A percentile compares a stretch with the other conserved stretches of the same genome.
Evolutionary conservation across 2,329 filamentous ascomycete genomes (phyloP).

Genomic region (Arthrobotrys entomopaga): DNA sequence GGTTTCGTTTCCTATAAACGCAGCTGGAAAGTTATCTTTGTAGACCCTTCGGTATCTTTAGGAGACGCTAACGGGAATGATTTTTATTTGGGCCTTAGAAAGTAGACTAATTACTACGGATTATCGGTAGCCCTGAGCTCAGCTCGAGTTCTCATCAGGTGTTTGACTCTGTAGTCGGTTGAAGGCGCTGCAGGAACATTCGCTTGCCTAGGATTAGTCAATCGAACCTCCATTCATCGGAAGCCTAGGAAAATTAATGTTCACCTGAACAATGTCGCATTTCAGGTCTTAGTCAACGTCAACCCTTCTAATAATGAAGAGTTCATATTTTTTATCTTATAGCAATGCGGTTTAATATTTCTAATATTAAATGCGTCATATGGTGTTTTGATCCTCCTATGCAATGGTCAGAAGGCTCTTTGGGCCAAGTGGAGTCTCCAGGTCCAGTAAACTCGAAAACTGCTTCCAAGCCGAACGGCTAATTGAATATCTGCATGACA

Average conservation of each 20-base stretch:
- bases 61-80: neutral
- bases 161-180: too few relatives aligned
- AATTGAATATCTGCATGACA: slow-evolving; percentile 27
- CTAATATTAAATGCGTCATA: slow-evolving; percentile 52
- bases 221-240: slow-evolving; percentile 31
- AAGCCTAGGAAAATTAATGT: neutral
- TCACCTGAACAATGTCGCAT: slow-evolving; percentile 24
- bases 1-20: slow-evolving; percentile 50
- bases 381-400: slow-evolving; percentile 27
- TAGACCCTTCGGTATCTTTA: slow-evolving; percentile 7
- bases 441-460: slow-evolving; percentile 23
- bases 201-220: slow-evolving; percentile 20
- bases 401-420: slow-evolving; percentile 23
- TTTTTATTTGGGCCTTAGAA: slow-evolving; percentile 1
- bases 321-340: neutral
- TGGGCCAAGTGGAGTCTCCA: slow-evolving; percentile 33
- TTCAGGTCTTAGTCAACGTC: slow-evolving; percentile 37
- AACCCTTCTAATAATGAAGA: slow-evolving; percentile 19
- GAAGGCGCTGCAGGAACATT: slow-evolving; percentile 27
- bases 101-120: slow-evolving; percentile 3
- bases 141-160: neutral
- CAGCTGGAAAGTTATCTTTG: slow-evolving; percentile 20
- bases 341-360: slow-evolving; percentile 18
- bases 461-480: neutral
- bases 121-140: slow-evolving; percentile 8